Evolutionary conservation across 495 filamentous ascomycete genomes (phyloP).

Genomic region (Xylaria curta): DNA sequence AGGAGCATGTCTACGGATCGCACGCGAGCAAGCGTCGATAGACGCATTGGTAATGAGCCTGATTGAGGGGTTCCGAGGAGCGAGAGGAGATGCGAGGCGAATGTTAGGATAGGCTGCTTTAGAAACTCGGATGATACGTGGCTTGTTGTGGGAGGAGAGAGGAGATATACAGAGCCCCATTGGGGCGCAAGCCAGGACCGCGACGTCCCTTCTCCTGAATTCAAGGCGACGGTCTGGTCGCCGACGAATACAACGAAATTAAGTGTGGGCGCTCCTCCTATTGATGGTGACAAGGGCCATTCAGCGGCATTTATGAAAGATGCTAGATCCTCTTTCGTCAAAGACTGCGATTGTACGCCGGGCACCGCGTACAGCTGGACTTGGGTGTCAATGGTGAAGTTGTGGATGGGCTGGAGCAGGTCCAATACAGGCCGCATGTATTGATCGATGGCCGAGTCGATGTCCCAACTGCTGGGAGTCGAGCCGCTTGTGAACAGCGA

Average conservation of each 20-base stretch:
- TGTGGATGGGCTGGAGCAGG: constrained; percentile 80
- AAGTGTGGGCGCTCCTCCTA: constrained; percentile 88
- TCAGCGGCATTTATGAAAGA: constrained; percentile 97
- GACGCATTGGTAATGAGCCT: constrained; percentile 78
- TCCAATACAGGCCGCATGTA: constrained; percentile 83
- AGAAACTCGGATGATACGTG: constrained; percentile 60
- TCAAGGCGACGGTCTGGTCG: constrained; percentile 52
- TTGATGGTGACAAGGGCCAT: constrained; percentile 94
- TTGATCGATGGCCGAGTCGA: constrained; percentile 79
- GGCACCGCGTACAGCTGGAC: constrained; percentile 90
- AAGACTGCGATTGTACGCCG: constrained; percentile 68
- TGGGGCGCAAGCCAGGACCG: constrained; percentile 95
- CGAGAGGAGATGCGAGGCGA: constrained; percentile 89
- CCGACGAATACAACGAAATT: constrained; percentile 92
- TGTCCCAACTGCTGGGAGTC: constrained; percentile 86
- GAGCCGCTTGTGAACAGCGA: constrained; percentile 86
- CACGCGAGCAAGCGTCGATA: constrained; percentile 82
- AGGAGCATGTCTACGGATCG: constrained; percentile 85
- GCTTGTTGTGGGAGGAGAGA: constrained; percentile 62
- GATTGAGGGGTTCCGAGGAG: constrained; percentile 86
- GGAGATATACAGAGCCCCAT: constrained; percentile 90
- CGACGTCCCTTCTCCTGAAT: constrained; percentile 61
- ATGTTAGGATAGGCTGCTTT: constrained; percentile 81
- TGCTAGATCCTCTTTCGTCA: constrained; percentile 86
- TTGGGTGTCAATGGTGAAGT: constrained; percentile 96